Evolutionary conservation across 306 rosid genomes (phyloP).

Genomic region (Morella rubra): DNA sequence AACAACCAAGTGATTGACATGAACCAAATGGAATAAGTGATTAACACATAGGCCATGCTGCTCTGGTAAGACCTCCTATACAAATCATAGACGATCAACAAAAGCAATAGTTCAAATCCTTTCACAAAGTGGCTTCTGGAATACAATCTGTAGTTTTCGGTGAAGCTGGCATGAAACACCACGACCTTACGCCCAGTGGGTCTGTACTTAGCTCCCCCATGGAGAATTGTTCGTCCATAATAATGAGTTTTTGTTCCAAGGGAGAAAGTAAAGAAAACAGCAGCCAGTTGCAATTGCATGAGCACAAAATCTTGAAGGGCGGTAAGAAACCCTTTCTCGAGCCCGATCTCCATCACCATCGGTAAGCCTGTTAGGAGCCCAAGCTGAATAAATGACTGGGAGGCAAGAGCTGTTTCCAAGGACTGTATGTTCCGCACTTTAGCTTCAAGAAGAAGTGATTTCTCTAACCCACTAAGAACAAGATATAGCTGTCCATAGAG

Average conservation of each 20-base stretch:
- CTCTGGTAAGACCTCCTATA: conserved; percentile 81
- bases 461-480: conserved; percentile 92
- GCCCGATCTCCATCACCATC: conserved; percentile 97
- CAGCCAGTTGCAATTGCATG: conserved; percentile 88
- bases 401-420: conserved; percentile 96
- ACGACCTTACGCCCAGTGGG: conserved; percentile 95
- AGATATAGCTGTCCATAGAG: conserved; percentile 94
- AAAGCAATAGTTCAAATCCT: conserved; percentile 77
- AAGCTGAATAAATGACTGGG: conserved; percentile 92
- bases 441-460: conserved; percentile 69
- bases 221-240: conserved; percentile 78
- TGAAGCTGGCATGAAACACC: conserved; percentile 81
- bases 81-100: conserved; percentile 75
- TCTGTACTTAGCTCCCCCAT: conserved; percentile 94
- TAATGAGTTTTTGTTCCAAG: conserved; percentile 83
- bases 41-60: conserved; percentile 67
- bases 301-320: conserved; percentile 89
- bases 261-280: conserved; percentile 91
- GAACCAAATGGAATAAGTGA: conserved; percentile 97
- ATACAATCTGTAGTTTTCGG: conserved; percentile 85
- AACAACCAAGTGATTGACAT: conserved; percentile 96
- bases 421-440: conserved; percentile 81
- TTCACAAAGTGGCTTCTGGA: conserved; percentile 97
- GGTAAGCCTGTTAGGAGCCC: conserved; percentile 96
- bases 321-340: conserved; percentile 85